Conservation (phyloP, 2,329 filamentous ascomycete genomes). For the Rhytidhysteron rufulum region DNA sequence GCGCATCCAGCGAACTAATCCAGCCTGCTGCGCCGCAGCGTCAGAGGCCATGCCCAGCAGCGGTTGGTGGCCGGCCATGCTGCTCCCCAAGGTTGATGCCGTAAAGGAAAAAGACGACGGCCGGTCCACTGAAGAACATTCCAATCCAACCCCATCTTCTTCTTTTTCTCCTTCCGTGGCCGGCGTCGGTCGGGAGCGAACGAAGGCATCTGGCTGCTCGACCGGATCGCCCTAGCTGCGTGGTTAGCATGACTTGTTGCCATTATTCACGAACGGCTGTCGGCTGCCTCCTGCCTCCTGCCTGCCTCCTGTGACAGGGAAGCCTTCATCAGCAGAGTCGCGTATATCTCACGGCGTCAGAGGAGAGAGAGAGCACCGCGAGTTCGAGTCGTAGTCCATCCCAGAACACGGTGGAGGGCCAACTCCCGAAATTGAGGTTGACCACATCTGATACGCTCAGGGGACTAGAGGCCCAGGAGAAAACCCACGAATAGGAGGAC, state of each 20-base stretch:
- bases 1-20: conserved; percentile 8
- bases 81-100: no score
- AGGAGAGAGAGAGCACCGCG: no score
- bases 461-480: background rate
- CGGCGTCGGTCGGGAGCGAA: conserved; percentile 11
- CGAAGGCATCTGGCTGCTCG: conserved; percentile 6
- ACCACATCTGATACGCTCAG: background rate
- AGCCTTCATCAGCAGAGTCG: conserved; percentile 1
- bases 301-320: no score
- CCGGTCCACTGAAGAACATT: background rate
- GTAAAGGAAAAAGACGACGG: no score
- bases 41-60: conserved; percentile 7
- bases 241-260: background rate
- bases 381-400: no score
- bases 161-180: conserved; percentile 5
- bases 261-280: no score
- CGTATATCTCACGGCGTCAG: no score
- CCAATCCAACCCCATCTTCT: background rate
- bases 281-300: no score
- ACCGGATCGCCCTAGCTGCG: conserved; percentile 1
- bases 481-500: background rate
- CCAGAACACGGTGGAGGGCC: background rate
- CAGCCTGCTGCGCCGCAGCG: conserved; percentile 9
- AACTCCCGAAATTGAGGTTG: background rate
- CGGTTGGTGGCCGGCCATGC: background rate